These are phyloP conservation scores for Saccharomyces hybrid DNA, from an alignment of 1,139 yeast species.

Conservation along the genomic window DNA sequence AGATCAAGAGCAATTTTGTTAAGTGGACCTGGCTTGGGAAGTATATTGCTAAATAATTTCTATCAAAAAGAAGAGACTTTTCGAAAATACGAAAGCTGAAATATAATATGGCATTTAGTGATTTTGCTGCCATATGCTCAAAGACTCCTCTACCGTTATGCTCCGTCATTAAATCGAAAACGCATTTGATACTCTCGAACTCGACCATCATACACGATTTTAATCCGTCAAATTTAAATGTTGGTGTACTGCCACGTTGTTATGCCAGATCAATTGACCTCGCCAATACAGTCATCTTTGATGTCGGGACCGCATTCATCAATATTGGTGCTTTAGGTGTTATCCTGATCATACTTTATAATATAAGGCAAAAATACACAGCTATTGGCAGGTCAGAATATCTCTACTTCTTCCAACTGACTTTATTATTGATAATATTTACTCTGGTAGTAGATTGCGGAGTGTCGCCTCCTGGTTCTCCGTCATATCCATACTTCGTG, in stretches of 20 bases:
- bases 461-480: conserved; percentile 78
- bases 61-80: not conserved
- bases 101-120: conserved; percentile 49
- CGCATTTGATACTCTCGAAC: conserved; percentile 23
- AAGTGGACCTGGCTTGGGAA: not conserved
- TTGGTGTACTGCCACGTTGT: conserved; percentile 68
- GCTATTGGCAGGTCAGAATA: conserved; percentile 91
- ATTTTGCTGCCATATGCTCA: conserved; percentile 58
- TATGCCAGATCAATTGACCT: conserved; percentile 79
- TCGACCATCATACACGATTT: conserved; percentile 18
- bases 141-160: conserved; percentile 75
- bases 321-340: conserved; percentile 68
- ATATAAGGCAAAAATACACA: conserved; percentile 76
- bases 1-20: not conserved
- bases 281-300: conserved; percentile 87
- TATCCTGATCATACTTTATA: conserved; percentile 64
- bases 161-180: conserved; percentile 29
- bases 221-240: conserved; percentile 19
- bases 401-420: conserved; percentile 60
- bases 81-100: not conserved
- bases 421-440: conserved; percentile 50
- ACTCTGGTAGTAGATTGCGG: conserved; percentile 84
- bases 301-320: conserved; percentile 82
- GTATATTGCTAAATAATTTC: not conserved
- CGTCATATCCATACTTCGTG: conserved; percentile 72